Conservation (phyloP, 495 filamentous ascomycete species). For the Haplographium delicatum region DNA sequence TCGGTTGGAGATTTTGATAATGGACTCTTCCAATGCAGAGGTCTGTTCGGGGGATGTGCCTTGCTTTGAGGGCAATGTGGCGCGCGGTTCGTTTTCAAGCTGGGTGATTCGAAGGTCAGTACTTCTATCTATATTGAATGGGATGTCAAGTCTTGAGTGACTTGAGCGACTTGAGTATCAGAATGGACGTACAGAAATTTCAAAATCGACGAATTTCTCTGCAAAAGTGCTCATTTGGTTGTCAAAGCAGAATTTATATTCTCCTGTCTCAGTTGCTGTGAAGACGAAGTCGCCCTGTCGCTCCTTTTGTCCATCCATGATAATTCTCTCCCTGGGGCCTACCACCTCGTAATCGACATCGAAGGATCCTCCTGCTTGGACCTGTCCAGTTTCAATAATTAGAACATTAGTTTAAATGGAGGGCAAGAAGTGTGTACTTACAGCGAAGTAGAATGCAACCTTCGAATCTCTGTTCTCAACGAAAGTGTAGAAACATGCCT, state of each 20-base stretch:
- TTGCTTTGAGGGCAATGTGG: slow-evolving; percentile 73
- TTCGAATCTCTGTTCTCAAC: slow-evolving; percentile 74
- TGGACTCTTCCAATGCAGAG: slow-evolving; percentile 84
- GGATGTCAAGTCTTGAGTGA: too few relatives aligned
- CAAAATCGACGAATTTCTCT: slow-evolving; percentile 98
- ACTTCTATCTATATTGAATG: neutral
- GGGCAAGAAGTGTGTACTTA: slow-evolving; percentile 41
- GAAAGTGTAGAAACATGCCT: slow-evolving; percentile 86
- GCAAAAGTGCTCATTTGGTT: slow-evolving; percentile 98
- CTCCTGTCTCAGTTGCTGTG: slow-evolving; percentile 86
- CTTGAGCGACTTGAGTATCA: neutral
- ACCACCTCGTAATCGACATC: slow-evolving; percentile 90
- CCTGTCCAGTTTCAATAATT: slow-evolving; percentile 42
- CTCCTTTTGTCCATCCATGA: slow-evolving; percentile 87
- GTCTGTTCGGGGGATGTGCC: slow-evolving; percentile 91
- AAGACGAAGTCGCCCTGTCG: slow-evolving; percentile 98
- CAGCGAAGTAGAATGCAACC: slow-evolving; percentile 98
- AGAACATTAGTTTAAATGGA: neutral
- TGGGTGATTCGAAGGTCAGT: slow-evolving; percentile 32
- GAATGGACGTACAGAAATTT: slow-evolving; percentile 72
- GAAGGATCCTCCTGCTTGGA: slow-evolving; percentile 94
- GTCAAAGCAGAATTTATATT: slow-evolving; percentile 97
- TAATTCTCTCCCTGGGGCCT: slow-evolving; percentile 74
- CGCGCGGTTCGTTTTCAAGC: slow-evolving; percentile 91
- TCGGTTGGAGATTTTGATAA: slow-evolving; percentile 90